Evolutionary conservation across 148 eudicot species (phyloP), one percentile per base, ranked within the genome.

Genomic region (Rheum nobile): DNA sequence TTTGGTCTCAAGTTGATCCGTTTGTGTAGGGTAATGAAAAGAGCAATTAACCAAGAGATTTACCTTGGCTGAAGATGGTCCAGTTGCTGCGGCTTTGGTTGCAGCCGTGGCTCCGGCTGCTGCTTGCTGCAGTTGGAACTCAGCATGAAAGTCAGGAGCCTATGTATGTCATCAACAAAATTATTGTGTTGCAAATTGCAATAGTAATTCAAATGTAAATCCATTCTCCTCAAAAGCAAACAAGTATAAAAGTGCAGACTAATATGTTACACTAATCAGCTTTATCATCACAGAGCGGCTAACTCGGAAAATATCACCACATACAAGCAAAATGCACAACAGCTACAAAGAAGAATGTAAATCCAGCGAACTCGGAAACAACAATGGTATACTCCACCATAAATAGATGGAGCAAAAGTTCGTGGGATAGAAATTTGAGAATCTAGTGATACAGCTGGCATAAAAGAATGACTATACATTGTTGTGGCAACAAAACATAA

Each of bases 101-200:
- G n/a, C n/a, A n/a, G n/a, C n/a, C n/a, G n/a, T n/a, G 3, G 44
- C 44, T 42, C 7, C 11, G 9, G 11, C 9, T 42, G 44, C 3
- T 42, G 44, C 11, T 42, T 42, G 44, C 37, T 35, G 3, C 37
- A 1, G 37, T 35, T 35, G 86, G 78, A 81, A 73, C 77, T 84
- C 82, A 46, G 76, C 74, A 50, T 84, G 86, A 19, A 84, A 35
- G 1, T 42, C 44, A 42, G 44, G 44, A 42, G 12, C 44, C 44
- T 42, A 12, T 1, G 41, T 8, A 12, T 43, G 12, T 10, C 47
- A 12, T 9, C 16, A 43, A 43, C 47, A 35, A 35, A 35, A 35
- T 4, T 35, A 4, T 35, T 35, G 4, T 35, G 37, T 35, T 35
- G 4, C 37, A 1, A 35, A 4, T 35, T 35, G 4, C 37, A 1